Conservation (phyloP, 331 rosid species). For the Malus hybrid region DNA sequence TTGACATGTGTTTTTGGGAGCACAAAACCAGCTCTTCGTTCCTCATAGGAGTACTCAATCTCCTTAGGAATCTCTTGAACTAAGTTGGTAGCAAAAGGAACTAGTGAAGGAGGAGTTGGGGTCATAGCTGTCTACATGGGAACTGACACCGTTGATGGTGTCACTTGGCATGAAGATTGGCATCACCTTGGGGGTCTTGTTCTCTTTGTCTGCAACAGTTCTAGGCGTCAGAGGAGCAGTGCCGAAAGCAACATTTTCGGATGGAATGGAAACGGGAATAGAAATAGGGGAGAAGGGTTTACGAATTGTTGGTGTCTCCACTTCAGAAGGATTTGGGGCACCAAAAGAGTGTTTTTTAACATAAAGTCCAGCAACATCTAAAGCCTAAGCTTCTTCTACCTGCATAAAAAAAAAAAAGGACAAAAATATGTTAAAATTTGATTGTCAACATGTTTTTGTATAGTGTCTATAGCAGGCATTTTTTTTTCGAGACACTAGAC, state of each 20-base stretch:
- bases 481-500: background rate
- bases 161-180: conserved; percentile 39
- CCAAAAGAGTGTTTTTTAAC: conserved; percentile 46
- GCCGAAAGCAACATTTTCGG: conserved; percentile 26
- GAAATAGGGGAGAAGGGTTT: conserved; percentile 73
- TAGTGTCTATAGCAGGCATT: background rate
- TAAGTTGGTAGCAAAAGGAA: conserved; percentile 26
- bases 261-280: conserved; percentile 34
- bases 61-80: conserved; percentile 35
- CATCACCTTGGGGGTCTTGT: conserved; percentile 52
- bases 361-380: conserved; percentile 41
- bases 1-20: conserved; percentile 36
- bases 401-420: conserved; percentile 17
- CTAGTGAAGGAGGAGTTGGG: conserved; percentile 37
- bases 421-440: background rate
- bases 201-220: conserved; percentile 40
- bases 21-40: conserved; percentile 69
- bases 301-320: conserved; percentile 49
- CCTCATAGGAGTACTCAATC: conserved; percentile 83
- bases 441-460: background rate
- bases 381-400: conserved; percentile 55
- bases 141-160: conserved; percentile 54
- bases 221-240: conserved; percentile 42
- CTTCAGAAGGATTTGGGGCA: conserved; percentile 25
- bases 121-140: conserved; percentile 63